These are phyloP conservation scores for Salix koriyanagi DNA, from an alignment of 345 rosid species.

Conservation along the genomic window DNA sequence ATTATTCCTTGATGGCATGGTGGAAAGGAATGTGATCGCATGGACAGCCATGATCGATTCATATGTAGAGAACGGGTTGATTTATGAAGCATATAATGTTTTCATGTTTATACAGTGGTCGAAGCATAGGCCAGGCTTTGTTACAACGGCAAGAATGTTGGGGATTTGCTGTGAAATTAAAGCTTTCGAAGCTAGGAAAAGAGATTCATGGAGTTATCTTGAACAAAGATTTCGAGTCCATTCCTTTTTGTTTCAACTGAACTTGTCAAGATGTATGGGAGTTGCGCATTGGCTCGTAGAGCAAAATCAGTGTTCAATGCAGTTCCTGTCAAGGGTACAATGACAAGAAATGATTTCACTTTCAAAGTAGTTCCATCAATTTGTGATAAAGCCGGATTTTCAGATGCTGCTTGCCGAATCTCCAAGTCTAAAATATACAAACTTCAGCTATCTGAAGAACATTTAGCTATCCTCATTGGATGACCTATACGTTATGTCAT, in stretches of 20 bases:
- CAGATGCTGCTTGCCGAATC: constrained; percentile 55
- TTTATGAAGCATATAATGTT: constrained; percentile 36
- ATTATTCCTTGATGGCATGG: constrained; percentile 51
- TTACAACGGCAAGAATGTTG: constrained; percentile 61
- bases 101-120: constrained; percentile 69
- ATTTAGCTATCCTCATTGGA: constrained; percentile 19
- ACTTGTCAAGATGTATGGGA: constrained; percentile 68
- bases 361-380: constrained; percentile 48
- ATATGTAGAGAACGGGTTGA: constrained; percentile 36
- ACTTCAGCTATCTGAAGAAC: constrained; percentile 21
- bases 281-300: constrained; percentile 41
- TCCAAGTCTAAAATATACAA: constrained; percentile 43
- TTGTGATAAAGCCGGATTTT: constrained; percentile 65
- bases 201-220: constrained; percentile 71
- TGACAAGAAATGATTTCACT: constrained; percentile 37
- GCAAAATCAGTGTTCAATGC: constrained; percentile 30
- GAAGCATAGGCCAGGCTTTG: constrained; percentile 67
- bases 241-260: constrained; percentile 65
- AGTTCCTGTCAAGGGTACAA: too few relatives aligned
- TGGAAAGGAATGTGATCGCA: constrained; percentile 18
- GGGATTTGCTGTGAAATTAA: constrained; percentile 48
- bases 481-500: constrained; percentile 27
- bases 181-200: constrained; percentile 57
- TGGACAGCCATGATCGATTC: constrained; percentile 49
- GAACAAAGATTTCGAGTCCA: constrained; percentile 50